Conservation (phyloP, 2,329 filamentous ascomycete species). For the Coniochaeta ligniaria region DNA sequence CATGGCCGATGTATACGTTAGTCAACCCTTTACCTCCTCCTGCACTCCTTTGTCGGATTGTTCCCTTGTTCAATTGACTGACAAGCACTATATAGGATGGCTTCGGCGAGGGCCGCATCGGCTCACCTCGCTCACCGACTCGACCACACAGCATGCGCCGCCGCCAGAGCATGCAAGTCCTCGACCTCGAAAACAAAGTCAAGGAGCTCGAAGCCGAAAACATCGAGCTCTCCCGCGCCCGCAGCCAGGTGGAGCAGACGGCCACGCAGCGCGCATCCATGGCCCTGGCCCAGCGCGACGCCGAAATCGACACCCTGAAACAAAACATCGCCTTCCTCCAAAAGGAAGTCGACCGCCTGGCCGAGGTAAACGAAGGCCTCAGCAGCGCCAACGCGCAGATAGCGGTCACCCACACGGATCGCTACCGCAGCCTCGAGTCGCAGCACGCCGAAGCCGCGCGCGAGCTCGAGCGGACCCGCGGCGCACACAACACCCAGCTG, state of each 20-base stretch:
- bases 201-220: constrained; percentile 86
- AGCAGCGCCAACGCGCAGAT: constrained; percentile 71
- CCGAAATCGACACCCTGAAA: constrained; percentile 77
- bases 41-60: constrained; percentile 5
- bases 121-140: constrained; percentile 85
- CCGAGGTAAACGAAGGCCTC: constrained; percentile 75
- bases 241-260: constrained; percentile 59
- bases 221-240: constrained; percentile 66
- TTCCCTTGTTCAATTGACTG: constrained; percentile 7
- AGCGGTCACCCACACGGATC: constrained; percentile 66
- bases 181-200: constrained; percentile 81
- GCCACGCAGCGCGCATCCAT: constrained; percentile 60
- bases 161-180: constrained; percentile 93
- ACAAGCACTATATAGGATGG: constrained; percentile 60
- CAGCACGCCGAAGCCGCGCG: constrained; percentile 59
- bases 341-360: constrained; percentile 72
- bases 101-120: constrained; percentile 79
- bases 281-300: constrained; percentile 73
- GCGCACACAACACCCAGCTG: constrained; percentile 58
- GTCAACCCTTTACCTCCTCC: constrained; percentile 29
- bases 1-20: constrained; percentile 93
- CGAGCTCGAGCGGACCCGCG: constrained; percentile 63
- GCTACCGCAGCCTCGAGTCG: constrained; percentile 59
- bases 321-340: constrained; percentile 73
- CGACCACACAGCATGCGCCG: constrained; percentile 93